Evolutionary conservation across 1,284 basidiomycete genomes (phyloP).

Genomic region (Sporisorium reilianum): DNA sequence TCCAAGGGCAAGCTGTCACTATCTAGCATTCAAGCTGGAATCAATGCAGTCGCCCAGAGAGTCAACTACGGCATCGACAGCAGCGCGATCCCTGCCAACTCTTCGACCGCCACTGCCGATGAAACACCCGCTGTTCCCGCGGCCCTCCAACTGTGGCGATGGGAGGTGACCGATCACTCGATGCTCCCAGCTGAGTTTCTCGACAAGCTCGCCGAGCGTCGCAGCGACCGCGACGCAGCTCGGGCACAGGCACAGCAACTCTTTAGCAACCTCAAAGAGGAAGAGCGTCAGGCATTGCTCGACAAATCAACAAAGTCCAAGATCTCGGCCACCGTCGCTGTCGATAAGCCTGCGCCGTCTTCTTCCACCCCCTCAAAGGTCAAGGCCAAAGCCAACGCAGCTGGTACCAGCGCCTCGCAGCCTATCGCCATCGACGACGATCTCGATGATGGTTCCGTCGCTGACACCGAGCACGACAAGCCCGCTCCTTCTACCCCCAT

Average conservation of each 20-base stretch:
- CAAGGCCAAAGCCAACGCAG: conserved; percentile 6
- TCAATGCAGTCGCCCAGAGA: conserved; percentile 53
- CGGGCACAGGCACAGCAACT: conserved; percentile 36
- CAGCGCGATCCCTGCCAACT: conserved; percentile 6
- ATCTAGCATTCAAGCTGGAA: conserved; percentile 43
- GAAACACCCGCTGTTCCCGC: conserved; percentile 24
- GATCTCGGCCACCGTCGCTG: conserved; percentile 33
- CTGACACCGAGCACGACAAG: conserved; percentile 24
- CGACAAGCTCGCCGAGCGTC: conserved; percentile 77
- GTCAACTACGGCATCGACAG: conserved; percentile 61
- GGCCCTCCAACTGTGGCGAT: conserved; percentile 81
- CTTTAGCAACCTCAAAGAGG: conserved; percentile 38
- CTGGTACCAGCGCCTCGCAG: conserved; percentile 18
- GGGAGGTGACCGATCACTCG: conserved; percentile 80
- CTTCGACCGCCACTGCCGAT: conserved; percentile 11
- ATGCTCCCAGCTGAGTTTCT: conserved; percentile 79
- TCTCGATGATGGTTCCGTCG: conserved; percentile 33
- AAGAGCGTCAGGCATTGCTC: conserved; percentile 48
- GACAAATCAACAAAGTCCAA: conserved; percentile 40
- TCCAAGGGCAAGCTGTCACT: conserved; percentile 42
- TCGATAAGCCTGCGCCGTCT: conserved; percentile 10
- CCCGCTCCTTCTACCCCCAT: conserved; percentile 25
- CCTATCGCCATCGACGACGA: conserved; percentile 45
- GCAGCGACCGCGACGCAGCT: conserved; percentile 78
- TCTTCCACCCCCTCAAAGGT: conserved; percentile 11